These are phyloP conservation scores for Aspergillus bombycis DNA, from an alignment of 2,329 filamentous ascomycete genomes.

Conservation along the genomic window DNA sequence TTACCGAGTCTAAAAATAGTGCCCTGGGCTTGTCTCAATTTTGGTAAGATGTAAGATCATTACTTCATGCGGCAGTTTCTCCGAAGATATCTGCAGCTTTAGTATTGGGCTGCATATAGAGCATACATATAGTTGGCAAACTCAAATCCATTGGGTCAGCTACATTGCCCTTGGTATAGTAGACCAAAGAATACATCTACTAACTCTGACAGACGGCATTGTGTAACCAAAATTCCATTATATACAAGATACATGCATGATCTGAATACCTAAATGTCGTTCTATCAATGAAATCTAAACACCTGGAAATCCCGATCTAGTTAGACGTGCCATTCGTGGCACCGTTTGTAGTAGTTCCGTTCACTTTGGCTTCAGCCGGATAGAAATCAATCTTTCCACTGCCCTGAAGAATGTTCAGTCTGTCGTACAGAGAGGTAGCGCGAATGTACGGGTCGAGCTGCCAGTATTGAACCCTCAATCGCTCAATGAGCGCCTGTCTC, in stretches of 20 bases:
- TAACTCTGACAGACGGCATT: not conserved
- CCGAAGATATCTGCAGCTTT: not conserved
- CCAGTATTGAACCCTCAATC: conserved; percentile 81
- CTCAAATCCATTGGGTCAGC: not conserved
- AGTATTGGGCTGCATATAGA: not conserved
- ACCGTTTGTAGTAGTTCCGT: not conserved
- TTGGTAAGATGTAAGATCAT: not conserved
- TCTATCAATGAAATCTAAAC: conserved; percentile 5
- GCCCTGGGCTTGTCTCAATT: not conserved
- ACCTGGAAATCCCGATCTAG: not conserved
- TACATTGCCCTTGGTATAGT: not conserved
- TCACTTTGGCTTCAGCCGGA: conserved; percentile 36
- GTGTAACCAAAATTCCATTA: conserved; percentile 2
- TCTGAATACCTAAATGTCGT: not conserved
- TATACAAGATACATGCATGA: conserved; percentile 8
- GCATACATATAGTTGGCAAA: not conserved
- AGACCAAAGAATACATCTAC: not conserved
- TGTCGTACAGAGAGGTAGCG: conserved; percentile 82
- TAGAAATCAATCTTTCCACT: conserved; percentile 76
- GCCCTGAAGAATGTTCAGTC: conserved; percentile 69
- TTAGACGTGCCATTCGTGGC: not conserved
- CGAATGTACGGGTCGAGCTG: conserved; percentile 82
- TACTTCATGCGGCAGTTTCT: not conserved
- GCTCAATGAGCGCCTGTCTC: conserved; percentile 64
- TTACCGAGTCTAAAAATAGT: not conserved